Percentiles rank a stretch among this genome's conserved stretches.
Conservation (phyloP, 768 basidiomycete genomes). For the Chiua virens region DNA sequence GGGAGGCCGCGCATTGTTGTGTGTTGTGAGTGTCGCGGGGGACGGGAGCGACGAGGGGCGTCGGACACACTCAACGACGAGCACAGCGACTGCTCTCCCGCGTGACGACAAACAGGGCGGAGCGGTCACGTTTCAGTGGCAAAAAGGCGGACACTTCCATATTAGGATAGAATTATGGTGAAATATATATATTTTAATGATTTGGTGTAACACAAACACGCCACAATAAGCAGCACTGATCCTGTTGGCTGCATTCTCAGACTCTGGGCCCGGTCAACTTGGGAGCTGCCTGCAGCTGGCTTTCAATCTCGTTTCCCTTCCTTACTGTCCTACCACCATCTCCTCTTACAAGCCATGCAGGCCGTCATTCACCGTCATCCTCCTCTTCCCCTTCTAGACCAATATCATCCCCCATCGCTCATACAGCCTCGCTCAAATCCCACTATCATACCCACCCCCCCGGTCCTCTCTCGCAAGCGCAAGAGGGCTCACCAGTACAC, state of each 20-base stretch:
- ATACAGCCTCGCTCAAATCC: slow-evolving; percentile 45
- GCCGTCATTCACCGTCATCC: slow-evolving; percentile 66
- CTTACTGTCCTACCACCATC: slow-evolving; percentile 40
- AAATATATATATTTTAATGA: not conserved
- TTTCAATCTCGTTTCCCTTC: slow-evolving; percentile 34
- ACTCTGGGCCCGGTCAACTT: slow-evolving; percentile 20
- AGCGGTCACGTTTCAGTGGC: slow-evolving; percentile 29
- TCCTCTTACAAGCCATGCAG: slow-evolving; percentile 67
- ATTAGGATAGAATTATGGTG: slow-evolving; percentile 6
- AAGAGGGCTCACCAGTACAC: slow-evolving; percentile 80
- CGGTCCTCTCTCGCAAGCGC: slow-evolving; percentile 74
- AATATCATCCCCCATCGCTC: slow-evolving; percentile 62
- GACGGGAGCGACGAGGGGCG: slow-evolving; percentile 15
- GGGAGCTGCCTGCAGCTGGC: slow-evolving; percentile 32
- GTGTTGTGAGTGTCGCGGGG: slow-evolving; percentile 6
- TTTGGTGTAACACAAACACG: slow-evolving; percentile 23
- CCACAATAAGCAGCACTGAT: slow-evolving; percentile 30
- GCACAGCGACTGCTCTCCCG: slow-evolving; percentile 36
- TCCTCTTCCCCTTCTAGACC: slow-evolving; percentile 58
- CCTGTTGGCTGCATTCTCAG: slow-evolving; percentile 33
- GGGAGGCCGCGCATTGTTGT: slow-evolving; percentile 59
- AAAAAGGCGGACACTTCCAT: slow-evolving; percentile 14
- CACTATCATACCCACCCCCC: slow-evolving; percentile 70
- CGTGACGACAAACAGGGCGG: slow-evolving; percentile 27
- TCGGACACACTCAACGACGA: slow-evolving; percentile 36